These are phyloP conservation scores for Suhomyces wounanorum DNA, from an alignment of 1,139 yeast genomes.

Conservation along the genomic window DNA sequence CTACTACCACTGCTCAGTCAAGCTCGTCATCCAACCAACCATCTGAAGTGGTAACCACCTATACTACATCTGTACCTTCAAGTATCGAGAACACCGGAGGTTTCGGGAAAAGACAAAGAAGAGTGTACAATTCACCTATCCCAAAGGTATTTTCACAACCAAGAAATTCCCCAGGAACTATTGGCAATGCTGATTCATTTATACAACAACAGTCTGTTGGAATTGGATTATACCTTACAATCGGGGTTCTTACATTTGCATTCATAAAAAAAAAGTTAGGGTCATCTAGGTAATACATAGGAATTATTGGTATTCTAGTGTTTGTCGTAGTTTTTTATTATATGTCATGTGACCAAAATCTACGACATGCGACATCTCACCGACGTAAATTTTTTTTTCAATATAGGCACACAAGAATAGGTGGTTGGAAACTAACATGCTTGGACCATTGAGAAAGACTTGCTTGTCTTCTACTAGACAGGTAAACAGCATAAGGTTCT, in stretches of 20 bases:
- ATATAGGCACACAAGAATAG: not conserved
- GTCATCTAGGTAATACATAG: constrained; percentile 3
- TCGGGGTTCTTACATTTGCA: constrained; percentile 20
- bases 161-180: not conserved
- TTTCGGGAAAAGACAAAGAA: constrained; percentile 2
- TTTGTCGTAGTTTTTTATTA: not conserved
- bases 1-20: constrained; percentile 11
- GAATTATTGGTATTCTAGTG: not conserved
- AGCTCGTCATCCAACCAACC: constrained; percentile 1
- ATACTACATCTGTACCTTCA: constrained; percentile 14
- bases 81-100: constrained; percentile 13
- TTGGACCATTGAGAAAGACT: constrained; percentile 7
- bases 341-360: constrained; percentile 2
- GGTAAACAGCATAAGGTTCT: constrained; percentile 15
- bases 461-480: constrained; percentile 1
- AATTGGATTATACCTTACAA: constrained; percentile 18
- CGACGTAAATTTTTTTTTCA: constrained; percentile 9
- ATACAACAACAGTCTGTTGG: constrained; percentile 18
- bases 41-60: not conserved
- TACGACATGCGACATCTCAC: constrained; percentile 9
- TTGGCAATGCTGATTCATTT: constrained; percentile 1
- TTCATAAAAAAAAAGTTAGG: constrained; percentile 16
- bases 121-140: not conserved
- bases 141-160: constrained; percentile 1
- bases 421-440: not conserved